These are phyloP conservation scores for Botrytis paeoniae DNA, from an alignment of 2,329 filamentous ascomycete species.

Conservation along the genomic window DNA sequence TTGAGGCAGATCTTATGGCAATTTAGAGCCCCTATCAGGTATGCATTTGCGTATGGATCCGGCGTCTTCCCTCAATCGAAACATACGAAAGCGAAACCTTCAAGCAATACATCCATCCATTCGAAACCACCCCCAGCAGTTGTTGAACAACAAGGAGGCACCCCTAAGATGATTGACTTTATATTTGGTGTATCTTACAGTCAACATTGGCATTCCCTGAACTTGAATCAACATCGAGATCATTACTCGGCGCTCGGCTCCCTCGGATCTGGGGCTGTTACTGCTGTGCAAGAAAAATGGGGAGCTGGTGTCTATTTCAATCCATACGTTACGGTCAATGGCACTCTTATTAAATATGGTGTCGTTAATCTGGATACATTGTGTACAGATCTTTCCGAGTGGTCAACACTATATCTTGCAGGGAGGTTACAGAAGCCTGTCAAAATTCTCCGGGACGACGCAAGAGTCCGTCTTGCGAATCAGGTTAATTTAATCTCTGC, in stretches of 20 bases:
- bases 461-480: conserved; percentile 86
- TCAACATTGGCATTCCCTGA: conserved; percentile 95
- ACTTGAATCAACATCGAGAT: conserved; percentile 80
- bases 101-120: conserved; percentile 63
- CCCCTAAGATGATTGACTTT: conserved; percentile 97
- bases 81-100: conserved; percentile 48
- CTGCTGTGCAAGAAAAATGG: conserved; percentile 78
- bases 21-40: conserved; percentile 89
- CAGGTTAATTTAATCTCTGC: conserved; percentile 94
- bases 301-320: conserved; percentile 98
- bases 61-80: conserved; percentile 84
- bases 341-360: conserved; percentile 95
- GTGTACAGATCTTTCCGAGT: conserved; percentile 79
- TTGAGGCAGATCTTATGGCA: conserved; percentile 84
- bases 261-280: conserved; percentile 81
- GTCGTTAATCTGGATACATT: conserved; percentile 93
- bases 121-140: conserved; percentile 79
- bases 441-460: conserved; percentile 94
- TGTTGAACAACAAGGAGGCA: conserved; percentile 78
- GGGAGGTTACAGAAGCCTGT: conserved; percentile 95
- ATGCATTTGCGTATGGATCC: conserved; percentile 96
- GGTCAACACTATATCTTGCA: conserved; percentile 95
- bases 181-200: conserved; percentile 94
- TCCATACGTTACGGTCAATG: conserved; percentile 90
- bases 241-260: conserved; percentile 88